Conservation (phyloP, 768 basidiomycete species). For the Hygrocybe coccinea region DNA sequence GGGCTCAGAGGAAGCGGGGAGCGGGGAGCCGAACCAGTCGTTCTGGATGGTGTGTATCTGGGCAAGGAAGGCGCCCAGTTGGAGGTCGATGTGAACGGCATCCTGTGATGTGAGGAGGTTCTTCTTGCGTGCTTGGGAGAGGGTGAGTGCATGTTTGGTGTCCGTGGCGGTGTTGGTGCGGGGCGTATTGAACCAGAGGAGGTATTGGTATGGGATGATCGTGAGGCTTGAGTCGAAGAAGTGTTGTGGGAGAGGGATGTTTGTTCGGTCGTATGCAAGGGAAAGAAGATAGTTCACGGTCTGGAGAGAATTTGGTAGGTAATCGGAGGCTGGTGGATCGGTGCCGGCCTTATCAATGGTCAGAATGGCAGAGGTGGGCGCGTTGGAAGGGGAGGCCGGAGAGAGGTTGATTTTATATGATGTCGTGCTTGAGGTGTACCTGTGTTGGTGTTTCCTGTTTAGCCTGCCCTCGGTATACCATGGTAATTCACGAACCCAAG, state of each 20-base stretch:
- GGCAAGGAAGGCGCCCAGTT: conserved; percentile 55
- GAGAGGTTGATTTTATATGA: neutral
- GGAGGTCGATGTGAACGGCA: conserved; percentile 48
- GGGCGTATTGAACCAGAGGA: conserved; percentile 45
- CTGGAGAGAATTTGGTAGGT: neutral
- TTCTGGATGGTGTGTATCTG: conserved; percentile 69
- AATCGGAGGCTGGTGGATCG: neutral
- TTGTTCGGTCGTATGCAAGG: neutral
- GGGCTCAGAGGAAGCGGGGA: conserved; percentile 18
- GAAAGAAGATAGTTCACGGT: neutral
- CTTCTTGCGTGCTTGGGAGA: conserved; percentile 29
- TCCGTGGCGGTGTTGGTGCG: conserved; percentile 28
- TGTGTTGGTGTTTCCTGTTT: too few species aligned
- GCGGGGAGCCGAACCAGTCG: conserved; percentile 66
- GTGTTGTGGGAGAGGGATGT: conserved; percentile 17
- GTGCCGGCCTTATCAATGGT: too few species aligned
- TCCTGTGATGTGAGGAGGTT: conserved; percentile 36
- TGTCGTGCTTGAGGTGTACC: too few species aligned
- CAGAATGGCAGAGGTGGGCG: too few species aligned
- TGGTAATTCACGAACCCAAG: too few species aligned
- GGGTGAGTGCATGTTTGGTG: neutral
- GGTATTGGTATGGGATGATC: conserved; percentile 46
- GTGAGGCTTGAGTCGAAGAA: conserved; percentile 45
- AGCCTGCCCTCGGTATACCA: too few species aligned
- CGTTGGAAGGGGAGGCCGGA: neutral